Evolutionary conservation across 2,329 filamentous ascomycete species (phyloP).

Genomic region (Leptodontidium sp.): DNA sequence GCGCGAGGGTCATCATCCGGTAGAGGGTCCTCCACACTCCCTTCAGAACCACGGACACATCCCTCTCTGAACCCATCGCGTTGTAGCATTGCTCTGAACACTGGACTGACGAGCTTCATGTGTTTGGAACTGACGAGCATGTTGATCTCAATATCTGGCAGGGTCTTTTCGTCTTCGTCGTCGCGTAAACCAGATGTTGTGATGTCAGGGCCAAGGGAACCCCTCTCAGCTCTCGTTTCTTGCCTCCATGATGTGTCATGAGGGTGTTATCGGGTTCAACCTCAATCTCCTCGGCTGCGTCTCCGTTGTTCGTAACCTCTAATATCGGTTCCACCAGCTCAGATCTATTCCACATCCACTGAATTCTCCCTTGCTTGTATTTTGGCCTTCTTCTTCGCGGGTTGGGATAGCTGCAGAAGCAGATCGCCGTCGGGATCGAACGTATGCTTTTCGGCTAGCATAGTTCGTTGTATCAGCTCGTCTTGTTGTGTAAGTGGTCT

Average conservation of each 20-base stretch:
- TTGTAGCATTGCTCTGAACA: constrained; percentile 18
- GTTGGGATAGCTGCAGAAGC: background rate
- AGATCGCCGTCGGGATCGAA: background rate
- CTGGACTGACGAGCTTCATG: constrained; percentile 10
- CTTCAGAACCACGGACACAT: constrained; percentile 18
- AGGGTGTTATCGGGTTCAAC: no score
- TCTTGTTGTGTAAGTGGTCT: background rate
- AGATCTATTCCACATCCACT: background rate
- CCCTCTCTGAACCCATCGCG: constrained; percentile 27
- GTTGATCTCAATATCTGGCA: background rate
- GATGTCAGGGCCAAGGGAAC: no score
- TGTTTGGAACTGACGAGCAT: background rate
- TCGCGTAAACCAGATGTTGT: no score
- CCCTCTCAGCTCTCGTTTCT: no score
- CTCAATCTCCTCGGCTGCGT: no score
- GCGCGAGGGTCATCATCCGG: constrained; percentile 34
- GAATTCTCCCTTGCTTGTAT: background rate
- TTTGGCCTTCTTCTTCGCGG: background rate
- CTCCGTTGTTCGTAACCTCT: no score
- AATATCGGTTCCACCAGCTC: no score
- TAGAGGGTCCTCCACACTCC: constrained; percentile 33
- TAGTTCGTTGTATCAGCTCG: background rate
- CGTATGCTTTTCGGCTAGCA: background rate
- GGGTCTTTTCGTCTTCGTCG: no score
- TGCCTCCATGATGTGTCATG: no score